phyloP scores from a whole-genome alignment of 805 yeast species.

The Yarrowia sp. region DNA sequence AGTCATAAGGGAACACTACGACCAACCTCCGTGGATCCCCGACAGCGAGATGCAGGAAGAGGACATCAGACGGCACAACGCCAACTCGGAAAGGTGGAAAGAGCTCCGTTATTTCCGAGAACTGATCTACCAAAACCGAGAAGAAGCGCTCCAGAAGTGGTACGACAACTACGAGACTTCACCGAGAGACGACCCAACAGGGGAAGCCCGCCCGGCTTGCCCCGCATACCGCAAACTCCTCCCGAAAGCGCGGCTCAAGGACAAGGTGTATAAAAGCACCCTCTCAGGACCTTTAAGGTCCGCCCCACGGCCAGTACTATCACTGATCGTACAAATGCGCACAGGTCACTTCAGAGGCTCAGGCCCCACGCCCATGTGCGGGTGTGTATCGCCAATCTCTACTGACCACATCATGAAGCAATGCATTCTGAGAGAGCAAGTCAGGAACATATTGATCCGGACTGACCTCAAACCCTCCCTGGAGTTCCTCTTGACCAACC shows the following conservation, averaged over 20 bases:
- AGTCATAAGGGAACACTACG: neutral
- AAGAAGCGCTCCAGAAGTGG: neutral
- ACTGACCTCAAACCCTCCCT: neutral
- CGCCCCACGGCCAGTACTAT: neutral
- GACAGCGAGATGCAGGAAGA: neutral
- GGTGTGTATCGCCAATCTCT: neutral
- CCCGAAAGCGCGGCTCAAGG: neutral
- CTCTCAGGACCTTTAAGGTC: neutral
- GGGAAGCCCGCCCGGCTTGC: neutral
- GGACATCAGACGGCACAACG: neutral
- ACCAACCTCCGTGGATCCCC: neutral
- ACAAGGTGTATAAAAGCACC: neutral
- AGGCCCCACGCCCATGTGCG: neutral
- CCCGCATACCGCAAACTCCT: neutral
- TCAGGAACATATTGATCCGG: neutral
- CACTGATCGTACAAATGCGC: slow-evolving; percentile 6
- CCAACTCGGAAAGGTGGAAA: neutral
- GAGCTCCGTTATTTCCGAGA: no score
- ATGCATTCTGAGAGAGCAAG: neutral
- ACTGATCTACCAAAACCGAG: neutral
- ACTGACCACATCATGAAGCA: neutral
- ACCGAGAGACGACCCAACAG: neutral
- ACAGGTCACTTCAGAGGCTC: slow-evolving; percentile 5
- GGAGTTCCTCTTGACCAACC: no score
- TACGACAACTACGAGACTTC: neutral